Conservation (phyloP, 2,329 filamentous ascomycete genomes). For the Aspergillus candidus region DNA sequence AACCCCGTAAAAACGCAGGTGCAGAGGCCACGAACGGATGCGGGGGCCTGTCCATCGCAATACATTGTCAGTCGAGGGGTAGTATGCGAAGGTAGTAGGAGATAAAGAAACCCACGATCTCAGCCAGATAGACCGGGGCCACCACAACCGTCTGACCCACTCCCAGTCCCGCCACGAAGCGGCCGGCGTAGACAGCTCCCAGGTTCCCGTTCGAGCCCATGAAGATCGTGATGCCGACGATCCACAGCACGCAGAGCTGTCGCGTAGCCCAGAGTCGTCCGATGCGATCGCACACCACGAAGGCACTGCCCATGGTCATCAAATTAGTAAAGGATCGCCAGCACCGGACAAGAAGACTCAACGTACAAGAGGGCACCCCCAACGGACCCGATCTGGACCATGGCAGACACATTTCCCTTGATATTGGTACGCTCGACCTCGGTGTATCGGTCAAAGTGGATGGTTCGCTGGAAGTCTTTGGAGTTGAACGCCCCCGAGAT, state of each 20-base stretch:
- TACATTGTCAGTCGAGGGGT: not conserved
- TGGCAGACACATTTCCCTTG: constrained; percentile 70
- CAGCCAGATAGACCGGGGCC: constrained; percentile 64
- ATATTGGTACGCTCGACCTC: constrained; percentile 56
- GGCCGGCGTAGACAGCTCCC: constrained; percentile 39
- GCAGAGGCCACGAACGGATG: constrained; percentile 64
- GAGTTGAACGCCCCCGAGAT: constrained; percentile 66
- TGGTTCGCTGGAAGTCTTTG: constrained; percentile 56
- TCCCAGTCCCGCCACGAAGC: constrained; percentile 41
- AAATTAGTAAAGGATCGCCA: not conserved
- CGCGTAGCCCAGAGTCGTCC: constrained; percentile 37
- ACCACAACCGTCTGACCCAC: constrained; percentile 41
- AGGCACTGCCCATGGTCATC: constrained; percentile 37
- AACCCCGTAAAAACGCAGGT: constrained; percentile 65
- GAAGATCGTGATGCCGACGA: constrained; percentile 39
- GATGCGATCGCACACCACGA: constrained; percentile 45
- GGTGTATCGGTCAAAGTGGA: constrained; percentile 52
- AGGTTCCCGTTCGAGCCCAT: constrained; percentile 36
- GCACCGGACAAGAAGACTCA: not conserved
- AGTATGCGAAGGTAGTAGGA: not conserved
- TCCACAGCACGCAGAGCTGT: constrained; percentile 39
- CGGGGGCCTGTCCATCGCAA: constrained; percentile 43
- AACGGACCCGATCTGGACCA: constrained; percentile 75
- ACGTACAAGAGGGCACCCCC: constrained; percentile 59
- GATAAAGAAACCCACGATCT: constrained; percentile 45